These are phyloP conservation scores for Trametes maxima DNA, from an alignment of 768 basidiomycete species.

Conservation along the genomic window DNA sequence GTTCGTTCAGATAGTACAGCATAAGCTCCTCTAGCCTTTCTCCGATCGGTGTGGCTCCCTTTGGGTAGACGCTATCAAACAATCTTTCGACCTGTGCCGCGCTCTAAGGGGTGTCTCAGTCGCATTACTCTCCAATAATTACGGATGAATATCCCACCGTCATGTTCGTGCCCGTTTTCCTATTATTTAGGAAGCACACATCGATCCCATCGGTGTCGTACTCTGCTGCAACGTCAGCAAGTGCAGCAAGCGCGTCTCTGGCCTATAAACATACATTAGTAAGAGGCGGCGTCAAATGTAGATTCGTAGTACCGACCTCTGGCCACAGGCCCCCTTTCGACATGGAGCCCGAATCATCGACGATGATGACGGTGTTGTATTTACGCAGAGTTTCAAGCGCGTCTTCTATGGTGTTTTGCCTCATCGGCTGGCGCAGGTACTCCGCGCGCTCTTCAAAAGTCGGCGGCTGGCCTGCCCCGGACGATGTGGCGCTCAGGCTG, in stretches of 20 bases:
- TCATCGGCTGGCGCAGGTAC: constrained; percentile 21
- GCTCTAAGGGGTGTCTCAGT: constrained; percentile 34
- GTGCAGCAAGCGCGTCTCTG: constrained; percentile 45
- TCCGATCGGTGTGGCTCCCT: constrained; percentile 50
- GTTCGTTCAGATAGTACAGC: constrained; percentile 38
- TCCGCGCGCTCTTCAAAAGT: constrained; percentile 12
- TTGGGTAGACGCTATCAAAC: constrained; percentile 47
- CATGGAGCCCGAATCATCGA: constrained; percentile 69
- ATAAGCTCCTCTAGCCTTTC: constrained; percentile 44
- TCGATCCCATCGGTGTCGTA: constrained; percentile 66
- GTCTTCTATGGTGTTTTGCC: constrained; percentile 26
- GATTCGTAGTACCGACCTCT: constrained; percentile 40
- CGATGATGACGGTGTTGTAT: constrained; percentile 59
- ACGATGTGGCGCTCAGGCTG: neutral
- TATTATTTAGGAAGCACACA: constrained; percentile 57
- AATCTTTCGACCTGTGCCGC: constrained; percentile 40
- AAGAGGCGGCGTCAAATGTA: neutral
- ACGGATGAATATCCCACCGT: constrained; percentile 35
- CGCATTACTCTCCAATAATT: neutral
- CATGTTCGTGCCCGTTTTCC: constrained; percentile 37
- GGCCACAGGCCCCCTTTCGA: constrained; percentile 44
- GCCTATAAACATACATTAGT: constrained; percentile 38
- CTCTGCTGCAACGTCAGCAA: constrained; percentile 49
- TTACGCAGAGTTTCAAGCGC: constrained; percentile 40
- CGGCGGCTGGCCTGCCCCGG: neutral